phyloP scores from a whole-genome alignment of 192 early-diverging fungal genomes.

The Linnemannia exigua region DNA sequence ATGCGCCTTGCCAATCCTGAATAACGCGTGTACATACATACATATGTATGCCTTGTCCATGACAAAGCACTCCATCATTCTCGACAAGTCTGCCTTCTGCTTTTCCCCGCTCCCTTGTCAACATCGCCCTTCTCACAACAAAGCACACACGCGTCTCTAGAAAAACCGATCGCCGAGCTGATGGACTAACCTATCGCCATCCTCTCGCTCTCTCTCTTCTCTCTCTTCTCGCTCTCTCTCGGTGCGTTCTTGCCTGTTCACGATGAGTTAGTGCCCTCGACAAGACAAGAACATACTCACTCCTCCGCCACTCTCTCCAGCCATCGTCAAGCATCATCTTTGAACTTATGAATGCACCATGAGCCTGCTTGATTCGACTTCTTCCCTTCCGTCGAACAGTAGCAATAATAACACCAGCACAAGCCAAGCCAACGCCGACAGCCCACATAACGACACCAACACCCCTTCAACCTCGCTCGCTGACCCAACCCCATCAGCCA shows the following conservation, averaged over 20 bases:
- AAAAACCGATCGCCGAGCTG: not conserved
- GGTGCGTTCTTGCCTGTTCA: not conserved
- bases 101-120: not conserved
- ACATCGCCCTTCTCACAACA: not conserved
- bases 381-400: constrained; percentile 44
- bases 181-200: not conserved
- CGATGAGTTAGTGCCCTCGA: not conserved
- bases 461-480: not conserved
- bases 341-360: constrained; percentile 51
- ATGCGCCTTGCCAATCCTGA: no score
- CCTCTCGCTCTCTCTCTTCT: not conserved
- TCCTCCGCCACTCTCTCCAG: constrained; percentile 3
- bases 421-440: constrained; percentile 6
- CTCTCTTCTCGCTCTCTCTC: not conserved
- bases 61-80: no score
- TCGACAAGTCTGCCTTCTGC: not conserved
- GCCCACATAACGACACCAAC: constrained; percentile 12
- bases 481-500: not conserved
- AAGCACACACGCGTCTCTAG: not conserved
- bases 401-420: constrained; percentile 9
- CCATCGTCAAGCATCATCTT: constrained; percentile 6
- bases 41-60: no score
- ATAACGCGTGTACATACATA: no score
- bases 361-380: constrained; percentile 56
- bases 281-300: not conserved